These are phyloP conservation scores for Dryas alaskensis DNA, from an alignment of 306 rosid species.

Conservation along the genomic window DNA sequence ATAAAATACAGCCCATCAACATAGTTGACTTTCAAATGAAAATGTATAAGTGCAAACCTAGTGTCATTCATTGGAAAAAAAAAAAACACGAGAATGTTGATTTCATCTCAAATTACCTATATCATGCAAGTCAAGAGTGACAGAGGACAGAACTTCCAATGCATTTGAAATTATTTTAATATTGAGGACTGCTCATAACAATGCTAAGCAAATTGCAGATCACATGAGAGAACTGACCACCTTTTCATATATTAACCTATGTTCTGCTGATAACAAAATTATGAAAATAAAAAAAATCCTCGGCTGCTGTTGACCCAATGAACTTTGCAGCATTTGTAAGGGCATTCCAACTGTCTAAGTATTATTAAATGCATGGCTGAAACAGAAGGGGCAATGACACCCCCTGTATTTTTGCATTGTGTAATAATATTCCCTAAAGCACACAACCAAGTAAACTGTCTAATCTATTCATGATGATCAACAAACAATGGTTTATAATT, in stretches of 20 bases:
- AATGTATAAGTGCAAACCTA: background rate
- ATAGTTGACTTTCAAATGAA: background rate
- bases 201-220: background rate
- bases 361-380: background rate
- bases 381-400: background rate
- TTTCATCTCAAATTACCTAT: background rate
- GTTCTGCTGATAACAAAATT: background rate
- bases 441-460: background rate
- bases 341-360: background rate
- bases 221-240: background rate
- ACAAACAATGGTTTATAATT: background rate
- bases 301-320: background rate
- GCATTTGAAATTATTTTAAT: constrained; percentile 5
- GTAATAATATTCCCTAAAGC: background rate
- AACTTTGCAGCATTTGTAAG: background rate
- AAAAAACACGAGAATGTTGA: background rate
- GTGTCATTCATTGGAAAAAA: background rate
- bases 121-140: background rate
- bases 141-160: background rate
- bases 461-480: background rate
- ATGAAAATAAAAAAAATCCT: background rate
- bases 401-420: background rate
- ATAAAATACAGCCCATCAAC: background rate
- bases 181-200: background rate
- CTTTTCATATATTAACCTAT: background rate